phyloP scores from a whole-genome alignment of 805 yeast genomes.

The Wickerhamiella azyma region DNA sequence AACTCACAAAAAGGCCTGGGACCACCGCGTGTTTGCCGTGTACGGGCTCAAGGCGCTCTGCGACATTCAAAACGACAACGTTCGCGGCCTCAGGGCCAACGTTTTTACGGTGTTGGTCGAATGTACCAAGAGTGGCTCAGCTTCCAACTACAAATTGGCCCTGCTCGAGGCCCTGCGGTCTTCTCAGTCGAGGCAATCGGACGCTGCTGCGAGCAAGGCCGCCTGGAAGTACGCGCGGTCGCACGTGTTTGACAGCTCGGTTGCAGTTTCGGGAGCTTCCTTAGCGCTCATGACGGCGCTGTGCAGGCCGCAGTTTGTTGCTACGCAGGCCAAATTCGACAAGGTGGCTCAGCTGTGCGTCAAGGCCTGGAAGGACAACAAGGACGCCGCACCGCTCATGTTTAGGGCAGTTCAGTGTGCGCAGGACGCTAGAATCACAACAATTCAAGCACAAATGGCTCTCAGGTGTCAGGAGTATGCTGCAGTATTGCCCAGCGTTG shows the following conservation, averaged over 20 bases:
- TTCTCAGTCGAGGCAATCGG: conserved; percentile 17
- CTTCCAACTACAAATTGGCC: conserved; percentile 14
- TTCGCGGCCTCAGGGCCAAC: conserved; percentile 16
- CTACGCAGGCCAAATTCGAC: conserved; percentile 21
- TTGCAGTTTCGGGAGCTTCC: conserved; percentile 22
- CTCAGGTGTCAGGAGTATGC: conserved; percentile 1
- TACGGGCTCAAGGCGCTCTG: conserved; percentile 2
- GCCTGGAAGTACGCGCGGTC: conserved; percentile 23
- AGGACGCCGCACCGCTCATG: neutral
- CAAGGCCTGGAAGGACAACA: conserved; percentile 14
- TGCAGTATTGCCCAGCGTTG: neutral
- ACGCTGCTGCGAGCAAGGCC: conserved; percentile 22
- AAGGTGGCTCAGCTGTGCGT: conserved; percentile 15
- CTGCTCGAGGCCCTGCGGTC: conserved; percentile 13
- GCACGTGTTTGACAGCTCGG: conserved; percentile 20
- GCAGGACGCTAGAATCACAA: neutral
- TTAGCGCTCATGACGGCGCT: conserved; percentile 21
- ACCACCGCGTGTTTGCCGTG: conserved; percentile 4
- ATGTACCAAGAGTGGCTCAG: conserved; percentile 11
- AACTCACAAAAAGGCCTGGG: conserved; percentile 4
- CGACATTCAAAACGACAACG: conserved; percentile 6
- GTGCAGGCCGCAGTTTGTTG: conserved; percentile 16
- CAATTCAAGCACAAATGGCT: neutral
- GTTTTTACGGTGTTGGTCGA: conserved; percentile 15
- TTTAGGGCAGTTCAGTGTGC: neutral